phyloP scores from a whole-genome alignment of 1,139 yeast genomes.

The Yarrowia galli region DNA sequence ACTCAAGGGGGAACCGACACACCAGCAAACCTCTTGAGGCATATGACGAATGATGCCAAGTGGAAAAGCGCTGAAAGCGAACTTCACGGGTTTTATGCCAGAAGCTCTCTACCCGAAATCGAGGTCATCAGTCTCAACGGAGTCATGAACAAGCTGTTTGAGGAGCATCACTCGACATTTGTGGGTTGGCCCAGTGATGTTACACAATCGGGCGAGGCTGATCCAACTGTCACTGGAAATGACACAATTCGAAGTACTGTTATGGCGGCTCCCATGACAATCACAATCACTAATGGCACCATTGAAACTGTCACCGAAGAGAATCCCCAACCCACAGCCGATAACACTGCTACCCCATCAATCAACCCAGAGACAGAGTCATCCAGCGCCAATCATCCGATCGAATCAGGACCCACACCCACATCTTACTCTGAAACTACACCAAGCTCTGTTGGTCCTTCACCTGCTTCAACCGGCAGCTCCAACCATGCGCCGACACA shows the following conservation, averaged over 20 bases:
- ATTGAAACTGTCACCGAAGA: not conserved
- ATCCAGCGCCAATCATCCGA: not conserved
- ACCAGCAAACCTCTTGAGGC: not conserved
- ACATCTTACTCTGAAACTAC: not conserved
- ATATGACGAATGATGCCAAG: not conserved
- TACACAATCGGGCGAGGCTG: not conserved
- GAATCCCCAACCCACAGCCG: not conserved
- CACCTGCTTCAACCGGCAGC: slow-evolving; percentile 21
- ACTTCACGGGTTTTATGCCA: not conserved
- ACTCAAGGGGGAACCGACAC: not conserved
- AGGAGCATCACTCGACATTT: not conserved
- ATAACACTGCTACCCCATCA: not conserved
- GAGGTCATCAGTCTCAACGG: not conserved
- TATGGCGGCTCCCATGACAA: not conserved
- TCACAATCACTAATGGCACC: not conserved
- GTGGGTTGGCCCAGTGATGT: not conserved
- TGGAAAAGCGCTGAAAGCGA: slow-evolving; percentile 12
- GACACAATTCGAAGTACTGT: not conserved
- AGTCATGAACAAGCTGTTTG: not conserved
- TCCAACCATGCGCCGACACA: slow-evolving; percentile 10
- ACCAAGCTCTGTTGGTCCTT: not conserved
- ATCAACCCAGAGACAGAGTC: not conserved
- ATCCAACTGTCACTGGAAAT: not conserved
- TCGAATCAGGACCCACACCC: not conserved
- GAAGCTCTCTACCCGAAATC: not conserved